Conservation (phyloP, 2,329 filamentous ascomycete species). For the Shiraia sp. region DNA sequence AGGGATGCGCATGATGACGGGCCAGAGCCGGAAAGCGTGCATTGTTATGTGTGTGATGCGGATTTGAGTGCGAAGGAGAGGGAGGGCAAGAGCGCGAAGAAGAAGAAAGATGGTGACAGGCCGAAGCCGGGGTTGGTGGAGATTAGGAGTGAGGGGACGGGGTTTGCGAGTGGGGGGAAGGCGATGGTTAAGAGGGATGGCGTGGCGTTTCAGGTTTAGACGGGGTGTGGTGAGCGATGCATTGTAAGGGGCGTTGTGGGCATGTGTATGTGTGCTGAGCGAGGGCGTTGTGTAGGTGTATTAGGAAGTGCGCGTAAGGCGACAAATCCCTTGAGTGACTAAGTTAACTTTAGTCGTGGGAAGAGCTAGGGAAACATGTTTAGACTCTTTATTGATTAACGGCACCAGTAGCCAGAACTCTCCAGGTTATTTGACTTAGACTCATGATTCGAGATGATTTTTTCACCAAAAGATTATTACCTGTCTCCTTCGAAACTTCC, state of each 20-base stretch:
- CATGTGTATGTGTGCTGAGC: not conserved
- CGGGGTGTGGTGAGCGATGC: not conserved
- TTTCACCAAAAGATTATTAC: no score
- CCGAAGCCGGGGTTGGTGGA: slow-evolving; percentile 75
- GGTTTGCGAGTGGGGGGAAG: slow-evolving; percentile 84
- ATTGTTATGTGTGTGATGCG: slow-evolving; percentile 86
- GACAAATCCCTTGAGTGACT: no score
- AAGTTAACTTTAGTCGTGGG: no score
- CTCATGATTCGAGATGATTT: no score
- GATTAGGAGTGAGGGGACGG: slow-evolving; percentile 84
- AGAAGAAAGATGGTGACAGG: slow-evolving; percentile 58
- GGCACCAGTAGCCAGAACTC: no score
- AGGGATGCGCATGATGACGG: slow-evolving; percentile 60
- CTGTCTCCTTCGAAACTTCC: no score
- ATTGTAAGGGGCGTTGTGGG: not conserved
- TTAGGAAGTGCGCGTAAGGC: no score
- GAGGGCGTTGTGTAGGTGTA: not conserved
- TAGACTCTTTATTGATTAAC: no score
- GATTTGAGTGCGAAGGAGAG: slow-evolving; percentile 63
- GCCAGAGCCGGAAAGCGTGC: slow-evolving; percentile 57
- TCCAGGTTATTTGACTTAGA: no score
- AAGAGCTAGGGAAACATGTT: no score
- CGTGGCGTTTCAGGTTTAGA: slow-evolving; percentile 70
- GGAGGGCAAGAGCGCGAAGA: slow-evolving; percentile 40
- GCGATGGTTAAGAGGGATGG: slow-evolving; percentile 79